phyloP scores from a whole-genome alignment of 1,284 basidiomycete species.

The Mycena citricolor region DNA sequence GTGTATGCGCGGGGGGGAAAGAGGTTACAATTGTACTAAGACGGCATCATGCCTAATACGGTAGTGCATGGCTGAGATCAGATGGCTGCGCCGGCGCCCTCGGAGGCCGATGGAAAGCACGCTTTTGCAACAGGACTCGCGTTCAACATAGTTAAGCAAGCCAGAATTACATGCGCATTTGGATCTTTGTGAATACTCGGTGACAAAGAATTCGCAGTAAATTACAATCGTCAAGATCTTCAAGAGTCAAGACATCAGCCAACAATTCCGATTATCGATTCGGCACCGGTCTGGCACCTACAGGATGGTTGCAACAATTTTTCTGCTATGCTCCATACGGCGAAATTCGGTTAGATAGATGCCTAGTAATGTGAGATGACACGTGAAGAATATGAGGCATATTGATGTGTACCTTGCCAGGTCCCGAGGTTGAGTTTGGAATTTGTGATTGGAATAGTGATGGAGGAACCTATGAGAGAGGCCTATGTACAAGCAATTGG shows the following conservation, averaged over 20 bases:
- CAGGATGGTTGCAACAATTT: conserved; percentile 82
- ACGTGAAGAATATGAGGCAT: neutral
- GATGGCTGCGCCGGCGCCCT: too few species aligned
- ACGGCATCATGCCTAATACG: too few species aligned
- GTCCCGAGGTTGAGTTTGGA: conserved; percentile 83
- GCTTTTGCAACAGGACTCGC: too few species aligned
- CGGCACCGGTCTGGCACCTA: conserved; percentile 35
- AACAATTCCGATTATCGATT: conserved; percentile 8
- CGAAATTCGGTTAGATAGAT: conserved; percentile 86
- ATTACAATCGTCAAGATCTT: conserved; percentile 13
- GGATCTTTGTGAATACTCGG: too few species aligned
- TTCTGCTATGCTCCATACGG: conserved; percentile 61
- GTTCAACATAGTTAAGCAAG: too few species aligned
- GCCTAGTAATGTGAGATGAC: conserved; percentile 40
- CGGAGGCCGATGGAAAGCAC: too few species aligned
- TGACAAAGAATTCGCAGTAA: too few species aligned
- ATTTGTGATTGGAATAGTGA: conserved; percentile 84
- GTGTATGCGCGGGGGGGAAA: too few species aligned
- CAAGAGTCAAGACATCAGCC: neutral
- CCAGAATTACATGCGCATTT: too few species aligned
- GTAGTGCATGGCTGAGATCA: too few species aligned
- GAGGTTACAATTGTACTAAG: too few species aligned
- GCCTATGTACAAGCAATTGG: neutral
- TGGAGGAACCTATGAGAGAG: conserved; percentile 76
- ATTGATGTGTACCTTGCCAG: conserved; percentile 75